Percentiles rank a stretch among this genome's conserved stretches.
Conservation (phyloP, 257 asterid genomes). For the Paraleonurus japonicus region DNA sequence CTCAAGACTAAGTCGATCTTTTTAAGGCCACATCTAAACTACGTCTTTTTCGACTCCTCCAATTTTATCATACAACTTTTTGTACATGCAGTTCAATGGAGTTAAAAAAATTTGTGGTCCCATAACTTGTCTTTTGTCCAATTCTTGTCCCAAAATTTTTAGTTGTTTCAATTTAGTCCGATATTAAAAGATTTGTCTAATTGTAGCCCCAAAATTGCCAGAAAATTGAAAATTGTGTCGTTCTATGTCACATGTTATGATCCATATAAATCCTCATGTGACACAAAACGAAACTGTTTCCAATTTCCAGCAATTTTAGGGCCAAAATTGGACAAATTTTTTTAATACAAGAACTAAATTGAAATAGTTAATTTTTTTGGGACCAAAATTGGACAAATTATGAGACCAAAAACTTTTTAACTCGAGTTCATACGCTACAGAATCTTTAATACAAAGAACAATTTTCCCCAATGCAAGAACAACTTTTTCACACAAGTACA, state of each 20-base stretch:
- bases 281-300: too few relatives aligned
- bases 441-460: too few relatives aligned
- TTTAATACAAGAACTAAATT: neutral
- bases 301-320: neutral
- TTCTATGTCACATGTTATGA: too few relatives aligned
- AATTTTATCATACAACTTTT: conserved; percentile 17
- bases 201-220: too few relatives aligned
- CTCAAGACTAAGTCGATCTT: conserved; percentile 3
- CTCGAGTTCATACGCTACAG: neutral
- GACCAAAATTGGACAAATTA: neutral
- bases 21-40: neutral
- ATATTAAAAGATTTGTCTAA: too few relatives aligned
- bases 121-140: neutral
- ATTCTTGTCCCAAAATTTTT: too few relatives aligned
- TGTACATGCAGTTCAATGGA: neutral
- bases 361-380: neutral
- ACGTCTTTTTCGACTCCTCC: neutral
- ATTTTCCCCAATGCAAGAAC: neutral
- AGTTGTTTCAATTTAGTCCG: too few relatives aligned
- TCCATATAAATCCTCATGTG: too few relatives aligned
- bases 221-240: too few relatives aligned
- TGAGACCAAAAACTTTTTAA: neutral
- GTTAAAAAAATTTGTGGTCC: neutral
- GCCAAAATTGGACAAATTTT: neutral
- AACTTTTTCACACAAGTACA: neutral